Evolutionary conservation across 768 basidiomycete genomes (phyloP).

Genomic region (Russula vinacea): DNA sequence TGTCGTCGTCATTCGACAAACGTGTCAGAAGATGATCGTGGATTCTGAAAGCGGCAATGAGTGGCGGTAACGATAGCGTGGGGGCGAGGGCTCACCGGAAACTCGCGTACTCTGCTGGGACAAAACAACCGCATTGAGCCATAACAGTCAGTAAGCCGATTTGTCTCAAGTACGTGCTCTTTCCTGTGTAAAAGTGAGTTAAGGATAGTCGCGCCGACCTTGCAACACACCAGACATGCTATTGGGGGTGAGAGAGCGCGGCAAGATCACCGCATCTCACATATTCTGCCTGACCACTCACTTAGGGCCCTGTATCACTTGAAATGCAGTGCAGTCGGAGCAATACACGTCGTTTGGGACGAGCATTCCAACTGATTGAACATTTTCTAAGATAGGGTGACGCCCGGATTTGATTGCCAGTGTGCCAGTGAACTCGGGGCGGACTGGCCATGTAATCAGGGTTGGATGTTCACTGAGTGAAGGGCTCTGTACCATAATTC

Average conservation of each 20-base stretch:
- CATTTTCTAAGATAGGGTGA: constrained; percentile 81
- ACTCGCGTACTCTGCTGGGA: constrained; percentile 91
- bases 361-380: constrained; percentile 62
- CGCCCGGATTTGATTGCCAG: constrained; percentile 85
- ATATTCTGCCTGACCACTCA: constrained; percentile 37
- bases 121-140: constrained; percentile 88
- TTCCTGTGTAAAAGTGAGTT: constrained; percentile 47
- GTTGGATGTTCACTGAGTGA: not conserved
- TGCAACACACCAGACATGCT: constrained; percentile 58
- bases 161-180: constrained; percentile 91
- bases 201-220: not conserved
- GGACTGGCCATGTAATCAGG: constrained; percentile 47
- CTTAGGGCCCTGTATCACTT: constrained; percentile 92
- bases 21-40: constrained; percentile 83
- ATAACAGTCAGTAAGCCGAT: constrained; percentile 78
- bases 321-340: constrained; percentile 79
- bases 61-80: not conserved
- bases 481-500: constrained; percentile 43
- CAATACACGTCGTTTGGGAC: constrained; percentile 92
- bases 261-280: constrained; percentile 17
- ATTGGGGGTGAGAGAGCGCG: not conserved
- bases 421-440: constrained; percentile 89
- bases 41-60: constrained; percentile 44
- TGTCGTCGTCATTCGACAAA: constrained; percentile 90
- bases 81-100: constrained; percentile 53